Evolutionary conservation across 1,284 basidiomycete species (phyloP), one percentile per base, ranked within the genome.

Genomic region (Pulchroboletus neoregius): DNA sequence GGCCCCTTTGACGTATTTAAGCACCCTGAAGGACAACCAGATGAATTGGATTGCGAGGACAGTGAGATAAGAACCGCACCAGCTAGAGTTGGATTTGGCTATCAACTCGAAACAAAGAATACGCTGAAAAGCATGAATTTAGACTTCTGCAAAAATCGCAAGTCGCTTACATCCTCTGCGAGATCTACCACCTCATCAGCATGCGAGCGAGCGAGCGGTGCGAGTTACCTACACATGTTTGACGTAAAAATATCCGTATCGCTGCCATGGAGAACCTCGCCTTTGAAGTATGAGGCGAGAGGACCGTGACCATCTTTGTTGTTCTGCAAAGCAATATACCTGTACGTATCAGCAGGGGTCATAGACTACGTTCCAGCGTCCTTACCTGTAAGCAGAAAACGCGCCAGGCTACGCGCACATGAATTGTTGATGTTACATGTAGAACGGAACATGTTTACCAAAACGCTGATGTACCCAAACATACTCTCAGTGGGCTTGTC

Each of bases 41-140:
- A 13, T 39, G 39, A 37, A 32, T 11, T n/a, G 4, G 9, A 34
- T 24, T 26, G 30, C 26, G 3, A 35, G 5, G 9, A 15, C 8
- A 44, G 15, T 15, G 23, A 6, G 20, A 46, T n/a, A 12, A 27
- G 40, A 33, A 35, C 33, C 65, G 41, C 51, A 86, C 86, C 95
- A 99, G 56, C 82, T 82, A 2, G 82, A 84, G 54, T 93, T 90
- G 1, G 84, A 74, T 65, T 97, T 98, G 0, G 95, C 93, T 35
- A 98, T 84, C 16, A 99, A 80, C 67, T 99, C 95, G 61, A 97
- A 99, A 63, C 95, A 99, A 18, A 97, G 73, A 45, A 99, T 98
- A 49, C 96, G 90, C 80, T 58, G 9, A 9, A 52, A 50, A 39
- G 45, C 53, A 53, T 50, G 24, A 46, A 38, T 36, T 27, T 16